A percentile compares a stretch with the other conserved stretches of the same genome.
phyloP scores from a whole-genome alignment of 805 yeast genomes.

The Saccharomycopsis sp. region DNA sequence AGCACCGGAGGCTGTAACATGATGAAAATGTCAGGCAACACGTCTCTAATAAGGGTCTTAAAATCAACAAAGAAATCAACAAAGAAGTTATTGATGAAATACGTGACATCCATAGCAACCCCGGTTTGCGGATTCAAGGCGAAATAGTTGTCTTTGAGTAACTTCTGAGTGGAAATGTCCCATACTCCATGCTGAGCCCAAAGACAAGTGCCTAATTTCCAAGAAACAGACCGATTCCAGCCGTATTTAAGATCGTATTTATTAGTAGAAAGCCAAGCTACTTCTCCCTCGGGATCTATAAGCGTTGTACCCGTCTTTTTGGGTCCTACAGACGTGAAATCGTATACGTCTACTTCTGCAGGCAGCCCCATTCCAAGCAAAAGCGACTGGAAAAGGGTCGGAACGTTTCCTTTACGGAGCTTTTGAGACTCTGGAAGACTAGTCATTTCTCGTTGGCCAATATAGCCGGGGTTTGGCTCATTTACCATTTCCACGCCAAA shows the following conservation, averaged over 20 bases:
- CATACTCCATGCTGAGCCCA: conserved; percentile 81
- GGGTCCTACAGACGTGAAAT: conserved; percentile 72
- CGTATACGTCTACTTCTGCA: conserved; percentile 61
- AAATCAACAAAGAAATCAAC: conserved; percentile 52
- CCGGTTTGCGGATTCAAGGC: conserved; percentile 33
- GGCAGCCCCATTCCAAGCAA: conserved; percentile 73
- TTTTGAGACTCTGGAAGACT: conserved; percentile 54
- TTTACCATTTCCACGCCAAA: conserved; percentile 81
- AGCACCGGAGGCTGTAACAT: conserved; percentile 80
- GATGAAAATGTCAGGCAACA: conserved; percentile 37
- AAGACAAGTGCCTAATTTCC: conserved; percentile 73
- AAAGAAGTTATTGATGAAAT: conserved; percentile 60
- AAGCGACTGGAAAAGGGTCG: conserved; percentile 71
- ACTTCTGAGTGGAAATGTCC: conserved; percentile 38
- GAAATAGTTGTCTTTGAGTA: conserved; percentile 50
- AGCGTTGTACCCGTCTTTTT: conserved; percentile 47
- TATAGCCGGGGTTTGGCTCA: conserved; percentile 75
- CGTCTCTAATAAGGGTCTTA: conserved; percentile 41
- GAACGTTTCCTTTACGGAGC: conserved; percentile 72
- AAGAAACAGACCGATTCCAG: conserved; percentile 54
- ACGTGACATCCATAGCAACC: conserved; percentile 38
- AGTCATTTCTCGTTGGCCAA: conserved; percentile 43
- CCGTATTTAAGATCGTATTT: conserved; percentile 49
- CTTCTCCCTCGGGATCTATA: conserved; percentile 60
- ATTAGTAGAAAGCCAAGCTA: conserved; percentile 59